Percentiles rank a stretch among this genome's conserved stretches.
Evolutionary conservation across 176 grass and related monocot species (phyloP).

Genomic region (Elaeis guineensis): DNA sequence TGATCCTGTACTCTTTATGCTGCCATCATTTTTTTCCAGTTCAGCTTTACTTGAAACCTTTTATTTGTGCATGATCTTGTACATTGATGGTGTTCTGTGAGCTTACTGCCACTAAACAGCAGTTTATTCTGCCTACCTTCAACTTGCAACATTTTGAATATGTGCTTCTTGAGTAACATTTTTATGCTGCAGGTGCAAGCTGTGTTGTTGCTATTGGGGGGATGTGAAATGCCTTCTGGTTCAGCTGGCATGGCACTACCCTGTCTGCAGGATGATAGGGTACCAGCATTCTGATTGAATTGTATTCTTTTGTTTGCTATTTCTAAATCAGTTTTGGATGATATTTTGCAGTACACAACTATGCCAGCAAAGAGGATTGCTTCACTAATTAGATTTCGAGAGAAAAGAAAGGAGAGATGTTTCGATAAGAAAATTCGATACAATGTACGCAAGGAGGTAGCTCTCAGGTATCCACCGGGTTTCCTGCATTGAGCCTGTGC

Average conservation of each 20-base stretch:
- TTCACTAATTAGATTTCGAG: conserved; percentile 64
- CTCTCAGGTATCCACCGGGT: conserved; percentile 41
- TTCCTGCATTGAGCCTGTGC: too few relatives aligned
- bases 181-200: conserved; percentile 55
- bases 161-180: background rate
- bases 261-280: conserved; percentile 35
- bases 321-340: conserved; percentile 1
- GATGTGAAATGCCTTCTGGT: conserved; percentile 47
- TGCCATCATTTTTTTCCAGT: too few relatives aligned
- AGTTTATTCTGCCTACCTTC: background rate
- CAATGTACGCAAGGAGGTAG: conserved; percentile 68
- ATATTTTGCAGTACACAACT: conserved; percentile 23
- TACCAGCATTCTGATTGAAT: conserved; percentile 9
- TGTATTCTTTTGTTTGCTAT: too few relatives aligned
- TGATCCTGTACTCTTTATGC: too few relatives aligned
- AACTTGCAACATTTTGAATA: background rate
- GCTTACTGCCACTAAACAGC: background rate
- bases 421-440: conserved; percentile 71
- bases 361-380: conserved; percentile 53
- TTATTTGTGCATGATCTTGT: too few relatives aligned
- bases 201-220: conserved; percentile 60
- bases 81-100: background rate
- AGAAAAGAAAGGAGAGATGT: conserved; percentile 82
- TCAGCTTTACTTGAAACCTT: too few relatives aligned
- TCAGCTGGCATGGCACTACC: conserved; percentile 39